Conservation (phyloP, 1,139 yeast species). For the Citeromyces hawaiiensis region DNA sequence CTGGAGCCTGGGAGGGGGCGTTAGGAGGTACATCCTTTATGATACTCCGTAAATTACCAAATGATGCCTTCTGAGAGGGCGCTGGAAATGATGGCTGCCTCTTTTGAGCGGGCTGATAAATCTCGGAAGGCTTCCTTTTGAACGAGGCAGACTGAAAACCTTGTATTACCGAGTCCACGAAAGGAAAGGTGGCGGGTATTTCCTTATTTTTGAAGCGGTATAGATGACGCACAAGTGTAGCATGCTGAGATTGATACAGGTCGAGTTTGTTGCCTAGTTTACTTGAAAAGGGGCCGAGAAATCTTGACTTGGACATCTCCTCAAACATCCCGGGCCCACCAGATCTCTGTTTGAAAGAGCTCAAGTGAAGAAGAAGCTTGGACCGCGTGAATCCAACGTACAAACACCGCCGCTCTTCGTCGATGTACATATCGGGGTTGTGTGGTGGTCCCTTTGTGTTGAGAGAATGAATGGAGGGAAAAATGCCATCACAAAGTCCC, state of each 20-base stretch:
- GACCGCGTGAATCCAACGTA: conserved; percentile 89
- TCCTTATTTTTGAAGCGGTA: background rate
- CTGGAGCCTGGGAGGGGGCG: background rate
- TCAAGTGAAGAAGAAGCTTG: conserved; percentile 17
- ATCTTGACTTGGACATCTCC: background rate
- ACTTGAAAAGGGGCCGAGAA: background rate
- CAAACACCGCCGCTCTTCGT: conserved; percentile 75
- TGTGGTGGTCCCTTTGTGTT: conserved; percentile 8
- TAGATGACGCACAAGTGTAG: background rate
- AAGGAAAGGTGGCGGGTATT: background rate
- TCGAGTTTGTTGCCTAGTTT: background rate
- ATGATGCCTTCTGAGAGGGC: background rate
- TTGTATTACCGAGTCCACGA: background rate
- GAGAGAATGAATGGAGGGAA: conserved; percentile 14
- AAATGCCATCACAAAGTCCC: conserved; percentile 40
- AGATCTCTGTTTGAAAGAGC: conserved; percentile 3
- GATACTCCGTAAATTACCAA: background rate
- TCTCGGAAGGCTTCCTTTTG: background rate
- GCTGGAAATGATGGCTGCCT: background rate
- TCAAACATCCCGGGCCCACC: background rate
- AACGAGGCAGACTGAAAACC: background rate
- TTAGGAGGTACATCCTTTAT: background rate
- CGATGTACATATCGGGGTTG: conserved; percentile 14
- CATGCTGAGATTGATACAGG: background rate
- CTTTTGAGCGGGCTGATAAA: background rate